These are phyloP conservation scores for Globisporangium canariense DNA, from an alignment of 352 stramenopile genomes.

Conservation along the genomic window DNA sequence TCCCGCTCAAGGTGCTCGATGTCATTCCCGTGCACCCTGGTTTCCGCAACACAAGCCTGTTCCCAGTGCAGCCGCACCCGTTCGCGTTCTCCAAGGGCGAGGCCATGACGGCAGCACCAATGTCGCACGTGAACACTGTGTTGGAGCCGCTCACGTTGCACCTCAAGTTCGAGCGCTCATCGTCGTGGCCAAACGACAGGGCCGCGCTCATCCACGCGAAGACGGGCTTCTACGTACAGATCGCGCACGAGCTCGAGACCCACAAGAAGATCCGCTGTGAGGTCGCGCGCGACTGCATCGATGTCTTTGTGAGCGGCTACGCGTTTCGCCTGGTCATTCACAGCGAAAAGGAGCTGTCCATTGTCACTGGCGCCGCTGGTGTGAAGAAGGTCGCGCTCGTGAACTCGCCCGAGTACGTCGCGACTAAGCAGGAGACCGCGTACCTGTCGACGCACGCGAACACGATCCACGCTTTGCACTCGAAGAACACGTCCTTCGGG, in stretches of 20 bases:
- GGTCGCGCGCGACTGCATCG: constrained; percentile 65
- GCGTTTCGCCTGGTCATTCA: constrained; percentile 81
- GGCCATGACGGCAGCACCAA: constrained; percentile 42
- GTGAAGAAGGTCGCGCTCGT: constrained; percentile 58
- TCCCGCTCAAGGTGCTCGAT: constrained; percentile 85
- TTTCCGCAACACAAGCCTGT: constrained; percentile 87
- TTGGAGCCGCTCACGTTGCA: constrained; percentile 71
- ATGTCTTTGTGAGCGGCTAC: constrained; percentile 82
- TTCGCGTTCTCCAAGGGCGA: constrained; percentile 80
- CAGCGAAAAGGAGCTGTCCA: constrained; percentile 69
- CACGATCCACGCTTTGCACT: constrained; percentile 72
- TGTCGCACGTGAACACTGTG: constrained; percentile 68
- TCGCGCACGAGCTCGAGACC: constrained; percentile 77
- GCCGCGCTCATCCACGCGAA: constrained; percentile 79
- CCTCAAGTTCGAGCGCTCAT: constrained; percentile 83
- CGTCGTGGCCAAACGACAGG: constrained; percentile 83
- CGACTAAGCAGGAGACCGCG: constrained; percentile 52
- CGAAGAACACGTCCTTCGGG: constrained; percentile 73
- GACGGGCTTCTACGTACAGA: constrained; percentile 88
- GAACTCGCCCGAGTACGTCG: constrained; percentile 59
- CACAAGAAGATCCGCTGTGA: constrained; percentile 61
- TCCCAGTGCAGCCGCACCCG: constrained; percentile 79
- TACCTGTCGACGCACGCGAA: constrained; percentile 69
- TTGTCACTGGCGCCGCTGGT: constrained; percentile 55
- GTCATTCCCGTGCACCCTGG: constrained; percentile 72